Conservation (phyloP, 2,329 filamentous ascomycete genomes). For the Emericellopsis atlantica region DNA sequence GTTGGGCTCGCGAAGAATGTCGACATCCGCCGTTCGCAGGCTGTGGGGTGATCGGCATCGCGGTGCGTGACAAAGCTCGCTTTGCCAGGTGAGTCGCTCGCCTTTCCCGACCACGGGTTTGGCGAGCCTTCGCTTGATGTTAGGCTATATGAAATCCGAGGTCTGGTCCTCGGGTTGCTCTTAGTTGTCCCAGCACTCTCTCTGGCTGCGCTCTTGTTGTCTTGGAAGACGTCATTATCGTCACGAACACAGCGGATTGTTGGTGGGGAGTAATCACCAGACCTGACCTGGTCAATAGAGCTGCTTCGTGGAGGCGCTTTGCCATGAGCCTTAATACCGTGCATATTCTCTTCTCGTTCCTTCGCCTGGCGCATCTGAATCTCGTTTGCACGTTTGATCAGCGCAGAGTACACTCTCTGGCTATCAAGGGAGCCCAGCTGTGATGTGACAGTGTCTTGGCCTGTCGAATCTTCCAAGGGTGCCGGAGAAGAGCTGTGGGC, state of each 20-base stretch:
- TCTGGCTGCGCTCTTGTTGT: background rate
- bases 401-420: conserved; percentile 47
- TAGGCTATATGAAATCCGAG: background rate
- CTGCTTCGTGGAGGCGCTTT: conserved; percentile 6
- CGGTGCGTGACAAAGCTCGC: background rate
- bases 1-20: conserved; percentile 39
- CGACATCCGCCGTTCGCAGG: conserved; percentile 20
- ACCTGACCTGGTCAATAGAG: conserved; percentile 5
- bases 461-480: conserved; percentile 10
- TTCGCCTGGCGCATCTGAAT: conserved; percentile 20
- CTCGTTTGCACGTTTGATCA: conserved; percentile 38
- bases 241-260: conserved; percentile 19
- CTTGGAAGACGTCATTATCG: conserved; percentile 19
- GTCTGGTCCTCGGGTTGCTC: background rate
- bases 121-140: background rate
- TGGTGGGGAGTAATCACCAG: conserved; percentile 9
- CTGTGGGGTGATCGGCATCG: background rate
- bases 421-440: conserved; percentile 28
- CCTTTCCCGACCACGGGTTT: background rate
- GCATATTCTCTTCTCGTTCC: background rate
- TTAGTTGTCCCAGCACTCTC: background rate
- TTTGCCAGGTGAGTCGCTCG: background rate
- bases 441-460: conserved; percentile 3
- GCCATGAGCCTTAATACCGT: conserved; percentile 1
- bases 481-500: conserved; percentile 23